Evolutionary conservation across 257 asterid species (phyloP).

Genomic region (Rhazya stricta): DNA sequence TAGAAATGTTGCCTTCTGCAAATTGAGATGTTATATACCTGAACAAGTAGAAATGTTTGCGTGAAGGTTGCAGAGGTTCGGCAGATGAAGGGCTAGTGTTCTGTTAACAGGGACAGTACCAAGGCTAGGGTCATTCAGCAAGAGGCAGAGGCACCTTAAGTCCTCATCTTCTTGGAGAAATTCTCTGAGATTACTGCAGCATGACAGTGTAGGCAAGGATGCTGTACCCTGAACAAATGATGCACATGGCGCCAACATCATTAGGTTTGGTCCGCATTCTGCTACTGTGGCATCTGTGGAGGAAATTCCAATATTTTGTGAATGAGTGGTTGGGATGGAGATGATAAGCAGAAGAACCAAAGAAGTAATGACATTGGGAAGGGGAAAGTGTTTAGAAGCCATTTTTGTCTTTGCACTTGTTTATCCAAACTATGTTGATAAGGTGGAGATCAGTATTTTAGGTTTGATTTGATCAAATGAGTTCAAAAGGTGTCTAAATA

Average conservation of each 20-base stretch:
- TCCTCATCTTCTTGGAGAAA: conserved; percentile 38
- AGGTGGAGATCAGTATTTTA: background rate
- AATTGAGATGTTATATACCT: conserved; percentile 19
- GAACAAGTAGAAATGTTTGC: conserved; percentile 40
- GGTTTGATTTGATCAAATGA: background rate
- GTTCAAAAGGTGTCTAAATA: conserved; percentile 11
- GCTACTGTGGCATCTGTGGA: conserved; percentile 22
- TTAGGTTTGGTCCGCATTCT: conserved; percentile 41
- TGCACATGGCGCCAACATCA: conserved; percentile 46
- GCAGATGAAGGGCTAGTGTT: conserved; percentile 62
- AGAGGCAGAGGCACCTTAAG: conserved; percentile 45
- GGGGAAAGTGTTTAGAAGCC: conserved; percentile 7
- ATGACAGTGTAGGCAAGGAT: conserved; percentile 37
- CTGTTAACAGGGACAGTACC: conserved; percentile 46
- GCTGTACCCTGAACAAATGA: conserved; percentile 56
- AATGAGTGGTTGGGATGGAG: background rate
- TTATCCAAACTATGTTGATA: background rate
- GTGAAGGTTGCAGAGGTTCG: conserved; percentile 44
- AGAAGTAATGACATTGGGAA: background rate
- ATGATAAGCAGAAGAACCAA: conserved; percentile 10
- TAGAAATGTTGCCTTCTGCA: background rate
- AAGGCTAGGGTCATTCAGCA: conserved; percentile 42
- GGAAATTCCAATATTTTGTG: conserved; percentile 29
- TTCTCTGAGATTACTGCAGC: conserved; percentile 47
- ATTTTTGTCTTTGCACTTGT: background rate